Evolutionary conservation across 2,329 filamentous ascomycete genomes (phyloP), one percentile per base, ranked within the genome.

Genomic region (Balansia obtecta): DNA sequence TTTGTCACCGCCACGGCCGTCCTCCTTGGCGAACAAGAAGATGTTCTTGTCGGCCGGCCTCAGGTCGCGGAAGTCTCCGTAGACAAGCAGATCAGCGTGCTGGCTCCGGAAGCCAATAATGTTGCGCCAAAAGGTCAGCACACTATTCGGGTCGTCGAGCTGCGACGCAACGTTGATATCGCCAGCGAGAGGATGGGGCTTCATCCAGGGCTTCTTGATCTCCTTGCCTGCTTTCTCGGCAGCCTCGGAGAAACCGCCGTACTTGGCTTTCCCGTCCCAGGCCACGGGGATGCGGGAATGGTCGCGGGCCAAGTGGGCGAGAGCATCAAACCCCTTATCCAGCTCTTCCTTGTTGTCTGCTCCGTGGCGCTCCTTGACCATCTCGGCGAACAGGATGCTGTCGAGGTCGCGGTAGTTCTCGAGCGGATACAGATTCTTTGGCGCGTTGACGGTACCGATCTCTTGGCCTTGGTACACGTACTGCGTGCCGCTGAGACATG

Each of bases 381-480:
- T 59, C 3, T 63, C 50, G 9, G 64, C 37, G 22, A 64, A 68
- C 0, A 66, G 75, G 44, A 72, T 72, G 56, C 76, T 79, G 44
- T 72, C 65, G 2, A 74, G 68, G 46, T 74, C 68, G 9, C 71
- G 61, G 48, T 72, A 71, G 46, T 72, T 80, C 50, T 83, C 76
- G 0, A 76, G 61, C 7, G 84, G 77, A n/a, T 72, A 72, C 71
- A 79, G 80, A 0, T 70, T 66, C 11, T 66, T 66, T 0, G 82
- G 79, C 1, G 79, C 72, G 55, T 85, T 85, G 12, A 77, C 69
- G 63, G 80, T 77, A 0, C 80, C 82, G 8, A 85, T 71, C 56
- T 85, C 82, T 58, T 85, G 80, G 10, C 82, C 82, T 58, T 85
- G 81, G 58, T 83, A 85, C 1, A 85, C 67, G 60, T 80, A 85